Evolutionary conservation across 2,329 filamentous ascomycete genomes (phyloP).

Genomic region (Claviceps sp.): DNA sequence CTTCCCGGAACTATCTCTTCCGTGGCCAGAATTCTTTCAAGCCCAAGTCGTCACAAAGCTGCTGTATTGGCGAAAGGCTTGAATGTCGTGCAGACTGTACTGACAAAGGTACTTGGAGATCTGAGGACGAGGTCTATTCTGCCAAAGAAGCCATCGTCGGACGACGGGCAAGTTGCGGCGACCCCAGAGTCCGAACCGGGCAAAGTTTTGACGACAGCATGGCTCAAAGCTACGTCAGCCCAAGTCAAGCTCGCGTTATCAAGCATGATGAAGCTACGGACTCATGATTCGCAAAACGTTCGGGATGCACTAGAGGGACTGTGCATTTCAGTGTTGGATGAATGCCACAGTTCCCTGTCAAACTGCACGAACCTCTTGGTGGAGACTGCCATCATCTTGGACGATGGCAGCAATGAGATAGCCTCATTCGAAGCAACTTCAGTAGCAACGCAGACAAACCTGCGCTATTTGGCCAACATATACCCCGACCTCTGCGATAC

Average conservation of each 20-base stretch:
- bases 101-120: constrained; percentile 45
- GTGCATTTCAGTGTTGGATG: constrained; percentile 62
- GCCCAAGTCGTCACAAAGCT: constrained; percentile 43
- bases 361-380: constrained; percentile 59
- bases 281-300: constrained; percentile 56
- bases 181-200: constrained; percentile 11
- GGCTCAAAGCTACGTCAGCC: constrained; percentile 66
- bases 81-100: constrained; percentile 39
- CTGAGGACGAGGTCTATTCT: constrained; percentile 36
- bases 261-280: constrained; percentile 62
- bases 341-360: constrained; percentile 60
- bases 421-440: constrained; percentile 10
- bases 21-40: constrained; percentile 60
- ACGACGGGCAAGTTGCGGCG: constrained; percentile 13
- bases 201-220: constrained; percentile 37
- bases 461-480: constrained; percentile 49
- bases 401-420: constrained; percentile 29
- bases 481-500: constrained; percentile 49
- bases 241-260: constrained; percentile 77
- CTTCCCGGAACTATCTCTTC: constrained; percentile 78
- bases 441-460: constrained; percentile 29
- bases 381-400: constrained; percentile 66
- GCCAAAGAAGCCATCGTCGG: constrained; percentile 12
- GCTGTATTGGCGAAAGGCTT: constrained; percentile 51
- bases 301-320: constrained; percentile 52